Evolutionary conservation across 2,329 filamentous ascomycete species (phyloP).

Genomic region (Colletotrichum lentis): DNA sequence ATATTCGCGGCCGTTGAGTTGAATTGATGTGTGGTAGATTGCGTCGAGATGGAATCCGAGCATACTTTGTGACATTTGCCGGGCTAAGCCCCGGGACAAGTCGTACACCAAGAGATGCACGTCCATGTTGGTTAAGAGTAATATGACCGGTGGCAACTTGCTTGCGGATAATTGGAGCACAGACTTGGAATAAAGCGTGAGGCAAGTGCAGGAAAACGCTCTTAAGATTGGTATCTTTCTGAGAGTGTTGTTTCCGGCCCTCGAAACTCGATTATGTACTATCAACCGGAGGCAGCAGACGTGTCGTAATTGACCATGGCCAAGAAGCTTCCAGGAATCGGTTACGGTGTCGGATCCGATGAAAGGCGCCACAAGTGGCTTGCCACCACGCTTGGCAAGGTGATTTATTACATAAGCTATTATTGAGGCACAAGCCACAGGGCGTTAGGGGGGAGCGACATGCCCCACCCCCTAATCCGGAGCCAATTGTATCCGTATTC

Average conservation of each 20-base stretch:
- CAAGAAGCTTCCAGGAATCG: constrained; percentile 32
- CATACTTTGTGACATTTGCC: constrained; percentile 62
- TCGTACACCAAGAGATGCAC: constrained; percentile 82
- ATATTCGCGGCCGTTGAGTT: constrained; percentile 86
- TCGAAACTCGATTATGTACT: not conserved
- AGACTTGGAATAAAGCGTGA: too few relatives aligned
- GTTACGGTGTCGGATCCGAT: constrained; percentile 22
- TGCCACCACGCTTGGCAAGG: not conserved
- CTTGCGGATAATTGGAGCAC: not conserved
- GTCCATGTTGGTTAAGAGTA: constrained; percentile 63
- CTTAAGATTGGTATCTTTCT: too few relatives aligned
- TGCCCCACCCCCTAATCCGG: constrained; percentile 27
- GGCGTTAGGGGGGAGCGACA: constrained; percentile 26
- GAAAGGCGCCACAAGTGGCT: constrained; percentile 30
- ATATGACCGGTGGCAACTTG: not conserved
- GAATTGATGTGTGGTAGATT: constrained; percentile 92
- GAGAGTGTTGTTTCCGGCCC: not conserved
- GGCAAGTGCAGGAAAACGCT: too few relatives aligned
- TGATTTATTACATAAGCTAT: not conserved
- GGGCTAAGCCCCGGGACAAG: constrained; percentile 69
- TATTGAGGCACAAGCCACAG: not conserved
- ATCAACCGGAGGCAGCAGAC: constrained; percentile 27
- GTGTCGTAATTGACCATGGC: constrained; percentile 27
- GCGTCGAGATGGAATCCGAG: constrained; percentile 78
- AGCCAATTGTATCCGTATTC: constrained; percentile 35